Conservation (phyloP, 352 stramenopile genomes). For the Globisporangium perplexum region DNA sequence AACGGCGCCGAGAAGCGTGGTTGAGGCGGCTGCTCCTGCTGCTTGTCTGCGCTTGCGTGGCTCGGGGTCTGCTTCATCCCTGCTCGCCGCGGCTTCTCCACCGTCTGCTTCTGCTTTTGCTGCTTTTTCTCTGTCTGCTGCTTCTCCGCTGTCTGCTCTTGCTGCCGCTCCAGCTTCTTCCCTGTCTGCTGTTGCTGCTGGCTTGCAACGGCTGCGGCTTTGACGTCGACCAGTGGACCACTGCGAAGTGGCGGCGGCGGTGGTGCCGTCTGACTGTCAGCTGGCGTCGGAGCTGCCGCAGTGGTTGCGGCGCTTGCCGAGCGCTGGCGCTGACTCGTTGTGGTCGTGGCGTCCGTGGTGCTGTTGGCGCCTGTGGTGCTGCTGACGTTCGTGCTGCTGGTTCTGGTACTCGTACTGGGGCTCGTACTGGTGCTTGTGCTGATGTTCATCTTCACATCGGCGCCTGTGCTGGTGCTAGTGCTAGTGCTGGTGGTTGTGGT, state of each 20-base stretch:
- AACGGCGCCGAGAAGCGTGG: background rate
- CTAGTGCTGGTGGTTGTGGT: background rate
- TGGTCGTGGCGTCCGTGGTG: background rate
- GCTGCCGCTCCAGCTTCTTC: too few relatives aligned
- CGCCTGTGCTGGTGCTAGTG: too few relatives aligned
- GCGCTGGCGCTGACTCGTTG: constrained; percentile 11
- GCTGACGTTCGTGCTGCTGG: background rate
- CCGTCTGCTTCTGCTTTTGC: too few relatives aligned
- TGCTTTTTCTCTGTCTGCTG: too few relatives aligned
- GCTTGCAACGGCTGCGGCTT: background rate
- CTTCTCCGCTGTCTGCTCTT: too few relatives aligned
- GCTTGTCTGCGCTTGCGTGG: background rate
- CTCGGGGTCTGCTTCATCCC: background rate
- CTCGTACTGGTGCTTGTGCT: background rate
- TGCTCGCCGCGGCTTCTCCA: constrained; percentile 5
- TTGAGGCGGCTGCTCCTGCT: constrained; percentile 9
- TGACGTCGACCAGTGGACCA: background rate
- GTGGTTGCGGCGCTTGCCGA: constrained; percentile 10
- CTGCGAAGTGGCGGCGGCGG: background rate
- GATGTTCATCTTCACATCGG: too few relatives aligned
- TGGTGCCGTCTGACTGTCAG: background rate
- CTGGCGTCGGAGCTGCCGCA: constrained; percentile 1
- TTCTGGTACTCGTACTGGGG: background rate
- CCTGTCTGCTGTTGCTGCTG: background rate
- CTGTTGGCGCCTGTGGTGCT: too few relatives aligned